Evolutionary conservation across 164 flowering plant species (phyloP).

Genomic region (Liriodendron chinense): DNA sequence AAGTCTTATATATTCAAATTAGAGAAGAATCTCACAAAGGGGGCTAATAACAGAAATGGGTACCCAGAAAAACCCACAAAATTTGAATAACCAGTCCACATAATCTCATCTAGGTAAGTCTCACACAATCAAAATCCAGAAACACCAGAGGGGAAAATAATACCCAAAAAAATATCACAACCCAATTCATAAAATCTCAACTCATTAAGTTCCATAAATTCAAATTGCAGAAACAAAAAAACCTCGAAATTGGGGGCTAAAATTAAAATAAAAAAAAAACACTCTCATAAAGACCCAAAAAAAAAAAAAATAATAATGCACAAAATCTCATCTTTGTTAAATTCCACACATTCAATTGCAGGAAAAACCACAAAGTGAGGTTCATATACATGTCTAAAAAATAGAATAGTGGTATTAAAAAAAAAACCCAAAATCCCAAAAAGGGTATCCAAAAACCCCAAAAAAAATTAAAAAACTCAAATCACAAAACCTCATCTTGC

Average conservation of each 20-base stretch:
- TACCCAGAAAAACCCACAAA: not conserved
- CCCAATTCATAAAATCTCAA: not conserved
- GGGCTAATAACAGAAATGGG: not conserved
- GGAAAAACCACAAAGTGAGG: not conserved
- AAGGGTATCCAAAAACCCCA: no score
- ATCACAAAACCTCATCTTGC: no score
- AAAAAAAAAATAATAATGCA: not conserved
- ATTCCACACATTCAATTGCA: not conserved
- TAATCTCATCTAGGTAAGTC: conserved; percentile 13
- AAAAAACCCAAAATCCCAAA: no score
- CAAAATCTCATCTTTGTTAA: not conserved
- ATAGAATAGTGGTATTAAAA: no score
- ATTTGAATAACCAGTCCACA: conserved; percentile 12
- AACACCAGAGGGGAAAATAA: not conserved
- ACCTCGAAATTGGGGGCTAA: not conserved
- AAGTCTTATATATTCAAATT: not conserved
- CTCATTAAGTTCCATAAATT: no score
- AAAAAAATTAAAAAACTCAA: no score
- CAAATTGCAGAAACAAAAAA: not conserved
- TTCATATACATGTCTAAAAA: no score
- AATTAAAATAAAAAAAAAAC: no score
- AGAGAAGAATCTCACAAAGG: not conserved
- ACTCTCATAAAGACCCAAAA: not conserved
- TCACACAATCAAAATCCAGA: not conserved
- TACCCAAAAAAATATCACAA: not conserved